Conservation (phyloP, 345 rosid species). For the Lepidium didymum region DNA sequence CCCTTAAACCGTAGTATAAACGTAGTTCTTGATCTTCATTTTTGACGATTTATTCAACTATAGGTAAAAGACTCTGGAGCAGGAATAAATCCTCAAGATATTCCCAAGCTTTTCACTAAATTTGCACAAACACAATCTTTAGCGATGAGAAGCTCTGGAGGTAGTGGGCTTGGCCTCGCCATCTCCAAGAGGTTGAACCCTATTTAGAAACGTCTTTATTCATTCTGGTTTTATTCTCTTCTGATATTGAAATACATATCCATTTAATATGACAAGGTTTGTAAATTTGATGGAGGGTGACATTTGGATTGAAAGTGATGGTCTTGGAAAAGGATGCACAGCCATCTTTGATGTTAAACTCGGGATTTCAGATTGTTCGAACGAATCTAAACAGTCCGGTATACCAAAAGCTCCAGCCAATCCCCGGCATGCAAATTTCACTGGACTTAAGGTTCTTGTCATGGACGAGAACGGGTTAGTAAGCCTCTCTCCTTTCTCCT, state of each 20-base stretch:
- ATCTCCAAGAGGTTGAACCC: slow-evolving; percentile 81
- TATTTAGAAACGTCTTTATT: background rate
- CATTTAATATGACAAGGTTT: slow-evolving; percentile 47
- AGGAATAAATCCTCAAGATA: slow-evolving; percentile 84
- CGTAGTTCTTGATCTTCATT: background rate
- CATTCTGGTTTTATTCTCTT: background rate
- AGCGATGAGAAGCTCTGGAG: slow-evolving; percentile 58
- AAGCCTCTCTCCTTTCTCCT: slow-evolving; percentile 1
- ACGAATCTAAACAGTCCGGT: slow-evolving; percentile 44
- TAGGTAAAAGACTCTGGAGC: slow-evolving; percentile 91
- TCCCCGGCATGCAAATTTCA: slow-evolving; percentile 50
- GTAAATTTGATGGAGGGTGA: slow-evolving; percentile 97
- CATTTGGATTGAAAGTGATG: slow-evolving; percentile 95
- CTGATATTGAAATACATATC: slow-evolving; percentile 4
- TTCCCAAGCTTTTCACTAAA: slow-evolving; percentile 79
- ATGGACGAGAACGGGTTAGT: slow-evolving; percentile 92
- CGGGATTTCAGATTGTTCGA: slow-evolving; percentile 45
- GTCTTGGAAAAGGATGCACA: slow-evolving; percentile 89
- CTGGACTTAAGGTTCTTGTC: slow-evolving; percentile 89
- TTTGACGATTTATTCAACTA: background rate
- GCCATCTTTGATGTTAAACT: slow-evolving; percentile 80
- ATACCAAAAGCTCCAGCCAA: slow-evolving; percentile 34
- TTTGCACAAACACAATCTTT: slow-evolving; percentile 76
- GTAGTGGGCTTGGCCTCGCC: slow-evolving; percentile 97
- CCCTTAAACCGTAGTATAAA: background rate